Evolutionary conservation across 2,329 filamentous ascomycete species (phyloP).

Genomic region (Cyphellophora attinorum): DNA sequence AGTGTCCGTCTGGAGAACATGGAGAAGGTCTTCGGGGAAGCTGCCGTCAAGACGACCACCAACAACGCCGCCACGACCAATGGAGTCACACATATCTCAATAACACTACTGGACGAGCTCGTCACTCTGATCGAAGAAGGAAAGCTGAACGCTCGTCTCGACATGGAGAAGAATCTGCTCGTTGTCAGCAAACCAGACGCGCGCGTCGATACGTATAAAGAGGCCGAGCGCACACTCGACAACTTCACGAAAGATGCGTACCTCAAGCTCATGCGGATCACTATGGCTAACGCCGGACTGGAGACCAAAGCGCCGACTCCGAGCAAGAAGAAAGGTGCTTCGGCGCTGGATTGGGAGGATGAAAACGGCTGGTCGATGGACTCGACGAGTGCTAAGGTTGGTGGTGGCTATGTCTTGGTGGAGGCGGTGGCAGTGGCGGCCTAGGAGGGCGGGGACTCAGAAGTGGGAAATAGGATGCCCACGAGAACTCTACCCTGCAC

Average conservation of each 20-base stretch:
- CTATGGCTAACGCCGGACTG: conserved; percentile 63
- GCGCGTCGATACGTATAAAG: conserved; percentile 59
- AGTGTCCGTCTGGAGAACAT: conserved; percentile 74
- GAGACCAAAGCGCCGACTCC: conserved; percentile 46
- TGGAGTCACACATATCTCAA: background rate
- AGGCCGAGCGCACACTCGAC: conserved; percentile 57
- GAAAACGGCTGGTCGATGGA: too few species aligned
- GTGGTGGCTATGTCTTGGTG: too few species aligned
- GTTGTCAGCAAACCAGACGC: conserved; percentile 60
- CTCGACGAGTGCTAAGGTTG: too few species aligned
- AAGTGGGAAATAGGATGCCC: too few species aligned
- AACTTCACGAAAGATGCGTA: conserved; percentile 67
- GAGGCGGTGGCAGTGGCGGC: too few species aligned
- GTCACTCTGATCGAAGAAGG: conserved; percentile 65
- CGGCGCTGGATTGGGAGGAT: conserved; percentile 9
- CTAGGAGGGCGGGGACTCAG: too few species aligned
- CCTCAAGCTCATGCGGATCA: conserved; percentile 68
- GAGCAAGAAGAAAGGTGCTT: conserved; percentile 11
- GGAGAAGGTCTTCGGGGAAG: conserved; percentile 62
- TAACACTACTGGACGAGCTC: conserved; percentile 50
- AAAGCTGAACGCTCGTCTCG: conserved; percentile 67
- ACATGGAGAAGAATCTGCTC: conserved; percentile 72
- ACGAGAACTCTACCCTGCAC: too few species aligned
- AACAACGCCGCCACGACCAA: conserved; percentile 43
- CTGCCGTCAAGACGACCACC: conserved; percentile 36